Conservation (phyloP, 2,329 filamentous ascomycete genomes). For the Didymosphaeria variabile region DNA sequence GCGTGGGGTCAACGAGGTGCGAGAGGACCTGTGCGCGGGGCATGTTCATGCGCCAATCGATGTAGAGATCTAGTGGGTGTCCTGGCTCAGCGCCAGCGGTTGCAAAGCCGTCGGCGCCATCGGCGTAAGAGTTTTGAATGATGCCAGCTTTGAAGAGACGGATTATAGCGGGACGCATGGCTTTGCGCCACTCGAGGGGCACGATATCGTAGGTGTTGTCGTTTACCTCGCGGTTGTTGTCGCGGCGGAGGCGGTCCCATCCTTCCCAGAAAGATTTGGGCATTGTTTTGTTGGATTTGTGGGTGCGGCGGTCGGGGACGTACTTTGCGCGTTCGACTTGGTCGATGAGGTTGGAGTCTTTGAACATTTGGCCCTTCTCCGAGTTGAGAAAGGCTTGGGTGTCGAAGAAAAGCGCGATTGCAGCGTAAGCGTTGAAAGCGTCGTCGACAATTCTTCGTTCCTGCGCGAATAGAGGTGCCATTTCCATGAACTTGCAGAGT, state of each 20-base stretch:
- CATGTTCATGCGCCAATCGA: slow-evolving; percentile 50
- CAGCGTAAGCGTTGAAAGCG: slow-evolving; percentile 33
- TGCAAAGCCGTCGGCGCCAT: slow-evolving; percentile 48
- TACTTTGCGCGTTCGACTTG: slow-evolving; percentile 51
- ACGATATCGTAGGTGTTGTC: slow-evolving; percentile 35
- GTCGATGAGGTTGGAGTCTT: slow-evolving; percentile 51
- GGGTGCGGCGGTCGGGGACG: slow-evolving; percentile 50
- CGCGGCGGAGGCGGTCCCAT: slow-evolving; percentile 41
- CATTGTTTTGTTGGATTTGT: slow-evolving; percentile 50
- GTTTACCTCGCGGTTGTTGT: slow-evolving; percentile 16
- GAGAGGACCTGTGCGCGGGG: slow-evolving; percentile 32
- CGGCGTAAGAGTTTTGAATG: slow-evolving; percentile 45
- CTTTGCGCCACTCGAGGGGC: slow-evolving; percentile 54
- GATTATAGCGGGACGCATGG: slow-evolving; percentile 53
- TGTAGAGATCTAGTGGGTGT: slow-evolving; percentile 54
- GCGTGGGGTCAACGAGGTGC: slow-evolving; percentile 44
- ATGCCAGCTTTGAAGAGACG: slow-evolving; percentile 59
- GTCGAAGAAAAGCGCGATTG: slow-evolving; percentile 31
- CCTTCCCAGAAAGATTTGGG: slow-evolving; percentile 51
- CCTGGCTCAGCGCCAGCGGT: slow-evolving; percentile 50
- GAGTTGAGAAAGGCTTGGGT: slow-evolving; percentile 49
- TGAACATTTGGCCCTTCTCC: slow-evolving; percentile 44
- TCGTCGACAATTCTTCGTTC: slow-evolving; percentile 35
- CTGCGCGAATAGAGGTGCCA: slow-evolving; percentile 26
- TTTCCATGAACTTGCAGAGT: slow-evolving; percentile 31